Conservation (phyloP, 495 filamentous ascomycete genomes). For the Tuber indicum region DNA sequence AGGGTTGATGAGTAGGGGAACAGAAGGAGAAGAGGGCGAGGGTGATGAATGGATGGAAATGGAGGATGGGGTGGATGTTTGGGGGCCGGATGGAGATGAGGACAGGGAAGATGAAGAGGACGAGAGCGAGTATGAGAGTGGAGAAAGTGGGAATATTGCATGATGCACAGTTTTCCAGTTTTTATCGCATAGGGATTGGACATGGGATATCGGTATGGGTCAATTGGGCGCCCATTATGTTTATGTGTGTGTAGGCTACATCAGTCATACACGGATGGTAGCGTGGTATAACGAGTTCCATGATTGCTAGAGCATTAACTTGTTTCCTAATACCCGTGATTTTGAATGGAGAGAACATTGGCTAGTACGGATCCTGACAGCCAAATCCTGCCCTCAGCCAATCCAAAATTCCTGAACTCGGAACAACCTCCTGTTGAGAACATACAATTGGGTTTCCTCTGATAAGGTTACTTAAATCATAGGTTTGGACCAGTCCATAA, state of each 20-base stretch:
- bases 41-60: constrained; percentile 10
- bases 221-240: not conserved
- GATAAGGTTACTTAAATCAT: too few species aligned
- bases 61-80: constrained; percentile 5
- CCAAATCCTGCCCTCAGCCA: too few species aligned
- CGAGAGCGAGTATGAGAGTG: not conserved
- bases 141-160: not conserved
- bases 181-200: not conserved
- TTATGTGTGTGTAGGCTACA: not conserved
- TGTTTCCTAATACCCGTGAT: not conserved
- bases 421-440: too few species aligned
- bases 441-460: too few species aligned
- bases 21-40: constrained; percentile 12
- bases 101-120: not conserved
- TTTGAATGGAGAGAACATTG: not conserved
- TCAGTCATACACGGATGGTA: not conserved
- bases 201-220: not conserved
- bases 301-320: not conserved
- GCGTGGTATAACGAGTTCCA: not conserved
- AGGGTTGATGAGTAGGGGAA: constrained; percentile 10
- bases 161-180: not conserved
- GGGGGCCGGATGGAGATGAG: constrained; percentile 3
- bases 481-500: too few species aligned
- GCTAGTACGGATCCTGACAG: not conserved
- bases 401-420: too few species aligned